phyloP scores from a whole-genome alignment of 768 basidiomycete species.

The Naganishia randhawae region DNA sequence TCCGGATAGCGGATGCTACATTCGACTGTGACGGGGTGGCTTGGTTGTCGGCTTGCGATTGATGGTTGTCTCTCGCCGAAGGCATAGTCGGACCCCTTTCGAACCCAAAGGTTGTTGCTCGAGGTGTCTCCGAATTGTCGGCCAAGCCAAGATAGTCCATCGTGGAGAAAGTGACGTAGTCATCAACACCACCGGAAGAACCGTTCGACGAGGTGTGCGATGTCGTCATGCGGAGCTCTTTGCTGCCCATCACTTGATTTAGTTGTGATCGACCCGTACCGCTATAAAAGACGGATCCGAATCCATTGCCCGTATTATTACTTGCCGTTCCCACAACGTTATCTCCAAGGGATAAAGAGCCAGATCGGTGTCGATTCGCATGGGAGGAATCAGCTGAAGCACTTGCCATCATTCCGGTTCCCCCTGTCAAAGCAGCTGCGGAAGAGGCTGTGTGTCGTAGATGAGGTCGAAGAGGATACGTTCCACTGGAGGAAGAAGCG shows the following conservation, averaged over 20 bases:
- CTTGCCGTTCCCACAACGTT: slow-evolving; percentile 59
- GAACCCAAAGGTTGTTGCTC: slow-evolving; percentile 28
- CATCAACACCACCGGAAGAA: slow-evolving; percentile 49
- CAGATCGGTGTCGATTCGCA: slow-evolving; percentile 60
- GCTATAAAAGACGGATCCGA: slow-evolving; percentile 79
- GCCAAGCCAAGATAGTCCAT: slow-evolving; percentile 95
- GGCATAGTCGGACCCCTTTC: slow-evolving; percentile 22
- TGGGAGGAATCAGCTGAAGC: slow-evolving; percentile 25
- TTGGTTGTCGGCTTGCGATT: slow-evolving; percentile 52
- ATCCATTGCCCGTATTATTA: slow-evolving; percentile 80
- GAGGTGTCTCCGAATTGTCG: slow-evolving; percentile 54
- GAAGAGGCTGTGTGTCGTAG: slow-evolving; percentile 47
- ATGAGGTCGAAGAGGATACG: slow-evolving; percentile 31
- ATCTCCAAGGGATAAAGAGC: slow-evolving; percentile 80
- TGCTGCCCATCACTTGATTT: slow-evolving; percentile 57
- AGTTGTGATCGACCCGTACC: slow-evolving; percentile 54
- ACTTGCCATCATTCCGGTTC: slow-evolving; percentile 4
- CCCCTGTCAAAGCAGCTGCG: slow-evolving; percentile 31
- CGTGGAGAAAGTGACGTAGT: slow-evolving; percentile 86
- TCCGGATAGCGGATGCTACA: slow-evolving; percentile 53
- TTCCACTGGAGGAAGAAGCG: slow-evolving; percentile 54
- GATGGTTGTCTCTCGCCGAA: slow-evolving; percentile 7
- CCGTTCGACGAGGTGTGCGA: slow-evolving; percentile 64
- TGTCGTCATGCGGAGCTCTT: slow-evolving; percentile 74
- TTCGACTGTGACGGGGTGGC: slow-evolving; percentile 78